These are phyloP conservation scores for Coffea canephora DNA, from an alignment of 257 asterid genomes.

Conservation along the genomic window DNA sequence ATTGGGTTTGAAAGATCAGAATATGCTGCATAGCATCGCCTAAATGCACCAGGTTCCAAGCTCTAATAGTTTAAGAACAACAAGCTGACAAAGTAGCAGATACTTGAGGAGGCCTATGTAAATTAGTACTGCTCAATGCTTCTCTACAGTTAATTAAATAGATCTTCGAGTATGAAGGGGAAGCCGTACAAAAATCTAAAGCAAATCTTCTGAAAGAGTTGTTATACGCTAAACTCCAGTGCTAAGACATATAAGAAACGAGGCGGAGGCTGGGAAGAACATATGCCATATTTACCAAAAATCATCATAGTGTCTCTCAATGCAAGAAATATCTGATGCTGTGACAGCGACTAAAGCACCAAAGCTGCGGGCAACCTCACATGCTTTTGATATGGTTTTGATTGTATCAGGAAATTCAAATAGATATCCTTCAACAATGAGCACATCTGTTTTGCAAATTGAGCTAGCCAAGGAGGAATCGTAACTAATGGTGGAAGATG, in stretches of 20 bases:
- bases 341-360: constrained; percentile 96
- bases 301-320: constrained; percentile 86
- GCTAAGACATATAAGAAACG: not conserved
- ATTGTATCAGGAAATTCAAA: constrained; percentile 95
- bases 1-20: not conserved
- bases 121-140: not conserved
- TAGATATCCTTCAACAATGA: constrained; percentile 88
- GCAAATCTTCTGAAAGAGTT: not conserved
- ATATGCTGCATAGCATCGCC: too few relatives aligned
- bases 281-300: constrained; percentile 59
- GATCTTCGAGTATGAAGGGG: not conserved
- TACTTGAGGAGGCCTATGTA: not conserved
- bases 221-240: not conserved
- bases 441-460: constrained; percentile 73
- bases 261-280: not conserved
- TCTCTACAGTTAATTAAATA: not conserved
- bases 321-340: constrained; percentile 92
- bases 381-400: constrained; percentile 74
- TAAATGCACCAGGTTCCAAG: not conserved
- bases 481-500: constrained; percentile 71
- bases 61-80: not conserved
- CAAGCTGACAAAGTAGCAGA: not conserved
- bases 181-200: not conserved
- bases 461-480: constrained; percentile 69
- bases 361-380: constrained; percentile 77